A percentile compares a stretch with the other conserved stretches of the same genome.
Evolutionary conservation across 2,329 filamentous ascomycete genomes (phyloP).

Genomic region (Dactylonectria estremocensis): DNA sequence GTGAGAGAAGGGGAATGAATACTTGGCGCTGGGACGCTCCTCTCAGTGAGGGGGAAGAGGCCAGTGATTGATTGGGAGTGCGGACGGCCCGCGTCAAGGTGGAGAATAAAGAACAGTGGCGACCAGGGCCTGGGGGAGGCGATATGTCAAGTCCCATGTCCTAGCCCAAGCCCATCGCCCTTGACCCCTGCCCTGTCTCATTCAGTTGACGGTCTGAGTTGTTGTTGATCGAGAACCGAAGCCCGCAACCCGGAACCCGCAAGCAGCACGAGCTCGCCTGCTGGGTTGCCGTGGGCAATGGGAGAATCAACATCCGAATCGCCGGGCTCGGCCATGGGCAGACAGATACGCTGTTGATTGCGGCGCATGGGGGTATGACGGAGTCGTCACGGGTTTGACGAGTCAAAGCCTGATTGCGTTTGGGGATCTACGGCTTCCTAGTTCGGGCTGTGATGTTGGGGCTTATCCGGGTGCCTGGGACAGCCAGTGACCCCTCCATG

Average conservation of each 20-base stretch:
- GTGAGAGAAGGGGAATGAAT: conserved; percentile 27
- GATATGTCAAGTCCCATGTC: conserved; percentile 16
- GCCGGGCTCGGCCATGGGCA: not conserved
- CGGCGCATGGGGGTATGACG: conserved; percentile 10
- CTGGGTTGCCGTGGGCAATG: conserved; percentile 27
- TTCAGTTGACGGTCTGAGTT: not conserved
- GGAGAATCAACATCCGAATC: conserved; percentile 3
- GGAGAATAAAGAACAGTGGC: conserved; percentile 23
- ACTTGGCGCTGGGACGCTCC: conserved; percentile 14
- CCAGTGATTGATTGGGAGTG: conserved; percentile 10
- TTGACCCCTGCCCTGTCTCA: conserved; percentile 12
- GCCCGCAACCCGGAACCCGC: conserved; percentile 11
- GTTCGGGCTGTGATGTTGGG: conserved; percentile 11
- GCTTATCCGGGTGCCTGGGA: conserved; percentile 25
- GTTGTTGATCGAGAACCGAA: conserved; percentile 13
- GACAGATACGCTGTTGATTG: not conserved
- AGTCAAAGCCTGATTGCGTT: conserved; percentile 14
- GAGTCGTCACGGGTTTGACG: not conserved
- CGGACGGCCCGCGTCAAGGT: conserved; percentile 10
- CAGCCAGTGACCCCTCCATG: conserved; percentile 9
- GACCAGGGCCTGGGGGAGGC: conserved; percentile 21
- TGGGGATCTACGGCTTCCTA: conserved; percentile 2
- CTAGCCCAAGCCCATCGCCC: conserved; percentile 10
- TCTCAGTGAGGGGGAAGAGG: conserved; percentile 16
- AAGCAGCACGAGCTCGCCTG: not conserved